Evolutionary conservation across 1,284 basidiomycete genomes (phyloP).

Genomic region (Papiliotrema flavescens): DNA sequence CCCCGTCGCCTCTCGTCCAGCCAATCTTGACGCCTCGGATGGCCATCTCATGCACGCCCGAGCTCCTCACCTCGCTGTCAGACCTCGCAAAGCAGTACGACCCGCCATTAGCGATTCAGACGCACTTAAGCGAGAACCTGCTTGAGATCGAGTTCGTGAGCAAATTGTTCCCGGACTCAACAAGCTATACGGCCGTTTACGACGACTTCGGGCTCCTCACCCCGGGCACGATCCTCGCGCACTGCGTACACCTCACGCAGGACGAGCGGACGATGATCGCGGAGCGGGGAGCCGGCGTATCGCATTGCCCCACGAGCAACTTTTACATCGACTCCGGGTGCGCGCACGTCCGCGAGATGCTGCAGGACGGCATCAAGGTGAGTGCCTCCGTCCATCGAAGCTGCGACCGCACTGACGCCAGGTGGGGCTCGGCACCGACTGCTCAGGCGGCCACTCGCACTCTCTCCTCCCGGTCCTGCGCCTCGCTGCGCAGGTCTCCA

Average conservation of each 20-base stretch:
- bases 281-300: conserved; percentile 66
- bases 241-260: conserved; percentile 67
- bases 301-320: conserved; percentile 92
- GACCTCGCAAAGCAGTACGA: conserved; percentile 49
- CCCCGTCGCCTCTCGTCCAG: conserved; percentile 59
- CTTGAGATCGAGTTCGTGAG: conserved; percentile 68
- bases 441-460: conserved; percentile 80
- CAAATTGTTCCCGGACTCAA: conserved; percentile 60
- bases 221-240: conserved; percentile 79
- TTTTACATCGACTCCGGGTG: conserved; percentile 83
- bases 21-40: conserved; percentile 93
- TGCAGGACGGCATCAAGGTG: conserved; percentile 77
- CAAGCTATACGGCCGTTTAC: conserved; percentile 74
- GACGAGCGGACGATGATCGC: conserved; percentile 72
- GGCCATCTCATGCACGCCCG: conserved; percentile 80
- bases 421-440: conserved; percentile 87
- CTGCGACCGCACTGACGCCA: conserved; percentile 34
- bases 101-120: conserved; percentile 73
- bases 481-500: conserved; percentile 77
- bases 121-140: conserved; percentile 85
- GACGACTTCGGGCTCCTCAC: conserved; percentile 72
- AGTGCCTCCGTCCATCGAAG: conserved; percentile 7
- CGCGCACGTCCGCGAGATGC: conserved; percentile 63
- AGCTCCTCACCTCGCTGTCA: conserved; percentile 67
- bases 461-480: conserved; percentile 81